These are phyloP conservation scores for Persicaria maculosa DNA, from an alignment of 148 eudicot species.

Conservation along the genomic window DNA sequence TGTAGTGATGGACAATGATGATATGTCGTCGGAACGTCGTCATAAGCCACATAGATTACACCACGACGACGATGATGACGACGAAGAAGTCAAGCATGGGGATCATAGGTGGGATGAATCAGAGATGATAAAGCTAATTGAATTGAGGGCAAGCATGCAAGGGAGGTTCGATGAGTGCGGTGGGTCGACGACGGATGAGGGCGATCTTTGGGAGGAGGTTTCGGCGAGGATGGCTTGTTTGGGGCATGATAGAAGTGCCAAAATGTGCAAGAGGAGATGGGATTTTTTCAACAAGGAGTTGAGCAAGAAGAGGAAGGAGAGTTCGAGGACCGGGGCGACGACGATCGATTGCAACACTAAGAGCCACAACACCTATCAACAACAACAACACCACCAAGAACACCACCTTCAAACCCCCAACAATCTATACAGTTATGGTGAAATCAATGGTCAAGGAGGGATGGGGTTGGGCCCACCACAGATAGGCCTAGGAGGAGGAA, in stretches of 20 bases:
- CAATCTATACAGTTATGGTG: not conserved
- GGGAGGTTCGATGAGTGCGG: not conserved
- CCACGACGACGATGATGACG: not conserved
- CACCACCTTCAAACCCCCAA: slow-evolving; percentile 2
- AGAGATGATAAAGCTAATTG: slow-evolving; percentile 1
- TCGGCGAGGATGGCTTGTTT: slow-evolving; percentile 2
- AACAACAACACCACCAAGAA: not conserved
- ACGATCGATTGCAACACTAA: not conserved
- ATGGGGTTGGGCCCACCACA: not conserved
- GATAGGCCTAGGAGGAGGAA: not conserved
- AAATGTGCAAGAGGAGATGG: slow-evolving; percentile 2
- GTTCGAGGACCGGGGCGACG: not conserved
- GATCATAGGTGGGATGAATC: not conserved
- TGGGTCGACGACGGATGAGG: not conserved
- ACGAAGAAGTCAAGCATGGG: not conserved
- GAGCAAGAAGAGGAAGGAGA: not conserved
- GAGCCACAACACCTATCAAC: not conserved
- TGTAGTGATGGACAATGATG: not conserved
- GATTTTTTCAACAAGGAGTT: not conserved
- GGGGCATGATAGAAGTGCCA: slow-evolving; percentile 7
- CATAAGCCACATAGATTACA: not conserved
- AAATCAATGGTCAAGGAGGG: not conserved
- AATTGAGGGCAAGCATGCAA: not conserved
- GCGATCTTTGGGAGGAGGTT: not conserved
- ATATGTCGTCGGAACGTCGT: not conserved